phyloP scores from a whole-genome alignment of 2,329 filamentous ascomycete species.

The Leptosphaerulina australis region DNA sequence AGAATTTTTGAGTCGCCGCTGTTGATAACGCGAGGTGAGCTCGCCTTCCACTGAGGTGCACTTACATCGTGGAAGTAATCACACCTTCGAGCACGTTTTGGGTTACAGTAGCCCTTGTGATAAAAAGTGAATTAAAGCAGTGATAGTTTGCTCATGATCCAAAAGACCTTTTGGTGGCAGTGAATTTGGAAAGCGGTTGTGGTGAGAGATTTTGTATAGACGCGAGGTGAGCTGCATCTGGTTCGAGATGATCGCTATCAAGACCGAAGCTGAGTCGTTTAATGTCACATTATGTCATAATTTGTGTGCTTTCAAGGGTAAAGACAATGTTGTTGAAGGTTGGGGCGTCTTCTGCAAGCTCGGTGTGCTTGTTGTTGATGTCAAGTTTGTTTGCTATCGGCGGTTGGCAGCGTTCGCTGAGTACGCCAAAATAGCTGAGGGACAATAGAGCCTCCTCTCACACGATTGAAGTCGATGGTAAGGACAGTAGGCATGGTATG shows the following conservation, averaged over 20 bases:
- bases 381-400: background rate
- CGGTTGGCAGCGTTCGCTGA: constrained; percentile 14
- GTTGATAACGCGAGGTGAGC: constrained; percentile 11
- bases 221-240: background rate
- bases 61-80: constrained; percentile 20
- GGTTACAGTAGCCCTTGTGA: constrained; percentile 28
- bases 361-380: background rate
- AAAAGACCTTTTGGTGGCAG: background rate
- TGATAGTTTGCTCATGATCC: background rate
- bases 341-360: background rate
- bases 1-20: constrained; percentile 13
- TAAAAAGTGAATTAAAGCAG: constrained; percentile 34
- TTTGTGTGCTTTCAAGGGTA: background rate
- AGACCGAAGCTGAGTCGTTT: background rate
- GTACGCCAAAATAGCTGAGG: constrained; percentile 28
- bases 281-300: constrained; percentile 1
- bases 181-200: background rate
- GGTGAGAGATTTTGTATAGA: background rate
- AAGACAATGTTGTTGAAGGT: background rate
- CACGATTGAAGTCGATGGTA: background rate
- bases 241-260: background rate
- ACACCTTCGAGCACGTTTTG: constrained; percentile 17
- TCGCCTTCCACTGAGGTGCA: constrained; percentile 16
- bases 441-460: constrained; percentile 3
- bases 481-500: background rate